Evolutionary conservation across 2,329 filamentous ascomycete genomes (phyloP).

Genomic region (Sporothrix luriei): DNA sequence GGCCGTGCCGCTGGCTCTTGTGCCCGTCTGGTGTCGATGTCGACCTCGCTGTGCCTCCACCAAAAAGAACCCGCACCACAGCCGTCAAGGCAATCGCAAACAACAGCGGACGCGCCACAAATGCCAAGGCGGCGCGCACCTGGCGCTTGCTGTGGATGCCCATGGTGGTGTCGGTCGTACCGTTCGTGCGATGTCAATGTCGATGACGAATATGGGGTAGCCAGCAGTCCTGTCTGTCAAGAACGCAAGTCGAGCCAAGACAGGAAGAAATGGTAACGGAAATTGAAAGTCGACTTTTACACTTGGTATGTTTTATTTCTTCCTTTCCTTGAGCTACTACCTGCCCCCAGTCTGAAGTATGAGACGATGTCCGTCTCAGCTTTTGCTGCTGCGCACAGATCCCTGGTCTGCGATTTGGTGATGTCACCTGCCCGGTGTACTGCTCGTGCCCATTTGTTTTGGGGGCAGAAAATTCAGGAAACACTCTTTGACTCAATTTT

Average conservation of each 20-base stretch:
- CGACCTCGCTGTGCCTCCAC: not conserved
- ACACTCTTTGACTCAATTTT: too few species aligned
- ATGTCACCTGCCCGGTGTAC: not conserved
- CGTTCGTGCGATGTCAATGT: not conserved
- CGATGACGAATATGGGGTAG: not conserved
- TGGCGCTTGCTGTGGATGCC: conserved; percentile 32
- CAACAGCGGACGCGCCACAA: conserved; percentile 35
- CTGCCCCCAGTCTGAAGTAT: not conserved
- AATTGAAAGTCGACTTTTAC: not conserved
- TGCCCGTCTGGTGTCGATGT: not conserved
- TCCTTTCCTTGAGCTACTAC: not conserved
- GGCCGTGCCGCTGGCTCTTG: not conserved
- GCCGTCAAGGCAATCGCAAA: conserved; percentile 33
- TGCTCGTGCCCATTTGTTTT: not conserved
- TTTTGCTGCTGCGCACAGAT: not conserved
- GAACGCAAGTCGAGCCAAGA: not conserved
- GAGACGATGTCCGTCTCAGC: conserved; percentile 5
- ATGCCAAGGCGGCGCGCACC: conserved; percentile 33
- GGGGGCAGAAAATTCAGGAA: not conserved
- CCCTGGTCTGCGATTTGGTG: not conserved
- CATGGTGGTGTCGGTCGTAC: not conserved
- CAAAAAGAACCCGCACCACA: conserved; percentile 32
- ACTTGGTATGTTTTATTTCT: not conserved
- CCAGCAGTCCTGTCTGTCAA: too few species aligned
- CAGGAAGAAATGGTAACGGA: not conserved